A percentile compares a stretch with the other conserved stretches of the same genome.
These are phyloP conservation scores for Monosporascus ibericus DNA, from an alignment of 2,329 filamentous ascomycete genomes.

Conservation along the genomic window DNA sequence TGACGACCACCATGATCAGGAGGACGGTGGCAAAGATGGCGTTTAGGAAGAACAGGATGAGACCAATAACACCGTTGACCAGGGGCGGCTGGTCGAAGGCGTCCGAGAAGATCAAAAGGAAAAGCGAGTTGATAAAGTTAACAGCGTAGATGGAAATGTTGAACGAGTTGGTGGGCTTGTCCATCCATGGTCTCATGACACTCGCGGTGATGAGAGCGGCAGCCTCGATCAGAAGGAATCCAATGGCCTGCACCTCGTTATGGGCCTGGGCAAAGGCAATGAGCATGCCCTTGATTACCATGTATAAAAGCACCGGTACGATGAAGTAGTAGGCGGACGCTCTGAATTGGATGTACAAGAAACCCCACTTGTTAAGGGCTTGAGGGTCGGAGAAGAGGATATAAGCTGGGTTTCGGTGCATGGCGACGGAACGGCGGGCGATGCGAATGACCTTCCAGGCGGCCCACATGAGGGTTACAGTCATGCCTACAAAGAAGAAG, in stretches of 20 bases:
- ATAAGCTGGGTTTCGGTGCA: conserved; percentile 89
- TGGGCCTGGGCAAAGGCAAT: conserved; percentile 66
- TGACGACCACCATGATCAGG: conserved; percentile 69
- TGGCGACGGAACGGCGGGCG: conserved; percentile 70
- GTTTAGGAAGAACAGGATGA: conserved; percentile 78
- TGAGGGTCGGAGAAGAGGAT: conserved; percentile 84
- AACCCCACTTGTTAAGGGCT: conserved; percentile 86
- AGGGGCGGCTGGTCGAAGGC: conserved; percentile 73
- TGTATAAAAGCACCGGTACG: conserved; percentile 65
- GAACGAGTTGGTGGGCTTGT: conserved; percentile 88
- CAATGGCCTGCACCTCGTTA: conserved; percentile 66
- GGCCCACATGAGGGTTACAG: conserved; percentile 68
- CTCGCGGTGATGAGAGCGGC: conserved; percentile 64
- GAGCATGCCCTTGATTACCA: conserved; percentile 74
- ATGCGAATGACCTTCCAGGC: conserved; percentile 76
- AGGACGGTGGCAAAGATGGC: conserved; percentile 71
- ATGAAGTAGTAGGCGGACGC: conserved; percentile 87
- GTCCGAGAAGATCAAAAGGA: conserved; percentile 75
- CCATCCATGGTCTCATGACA: conserved; percentile 84
- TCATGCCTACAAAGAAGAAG: conserved; percentile 73
- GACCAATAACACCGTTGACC: conserved; percentile 76
- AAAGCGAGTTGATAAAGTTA: conserved; percentile 78
- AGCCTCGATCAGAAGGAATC: conserved; percentile 70
- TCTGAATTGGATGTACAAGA: conserved; percentile 85
- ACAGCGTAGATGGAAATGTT: conserved; percentile 78